These are phyloP conservation scores for Amyloporia xantha DNA, from an alignment of 768 basidiomycete species.

Conservation along the genomic window DNA sequence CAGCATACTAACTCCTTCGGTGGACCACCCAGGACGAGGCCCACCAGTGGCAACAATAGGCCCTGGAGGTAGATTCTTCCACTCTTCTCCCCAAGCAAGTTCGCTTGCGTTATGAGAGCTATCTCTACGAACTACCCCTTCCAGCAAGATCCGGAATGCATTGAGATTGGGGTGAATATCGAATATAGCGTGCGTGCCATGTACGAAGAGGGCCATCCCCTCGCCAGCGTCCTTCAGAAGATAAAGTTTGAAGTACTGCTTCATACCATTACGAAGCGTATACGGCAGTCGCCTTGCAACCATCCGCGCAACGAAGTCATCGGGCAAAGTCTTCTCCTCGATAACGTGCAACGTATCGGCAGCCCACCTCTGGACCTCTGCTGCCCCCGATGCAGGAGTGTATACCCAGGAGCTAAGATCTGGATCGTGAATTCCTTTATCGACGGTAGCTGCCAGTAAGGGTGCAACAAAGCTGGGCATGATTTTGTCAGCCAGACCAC, in stretches of 20 bases:
- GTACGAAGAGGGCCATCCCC: neutral
- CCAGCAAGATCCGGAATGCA: neutral
- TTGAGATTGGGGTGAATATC: slow-evolving; percentile 2
- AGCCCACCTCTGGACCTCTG: neutral
- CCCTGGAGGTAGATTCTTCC: slow-evolving; percentile 2
- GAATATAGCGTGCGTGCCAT: slow-evolving; percentile 4
- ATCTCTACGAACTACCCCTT: neutral
- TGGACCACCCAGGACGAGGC: slow-evolving; percentile 1
- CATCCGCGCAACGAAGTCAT: neutral
- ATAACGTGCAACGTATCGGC: neutral
- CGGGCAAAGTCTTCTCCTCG: neutral
- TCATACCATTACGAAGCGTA: neutral
- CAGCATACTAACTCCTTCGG: neutral
- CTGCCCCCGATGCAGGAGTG: neutral
- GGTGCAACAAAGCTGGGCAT: neutral
- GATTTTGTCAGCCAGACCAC: neutral
- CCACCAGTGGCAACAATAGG: slow-evolving; percentile 3
- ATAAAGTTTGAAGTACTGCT: neutral
- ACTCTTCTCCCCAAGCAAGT: slow-evolving; percentile 2
- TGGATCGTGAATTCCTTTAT: neutral
- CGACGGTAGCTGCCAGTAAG: neutral
- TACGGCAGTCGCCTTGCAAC: neutral
- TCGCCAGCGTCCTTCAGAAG: neutral
- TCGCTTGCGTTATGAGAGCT: neutral
- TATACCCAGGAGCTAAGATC: neutral